Percentiles rank a stretch among this genome's conserved stretches.
Evolutionary conservation across 306 rosid genomes (phyloP).

Genomic region (Comarum palustre): DNA sequence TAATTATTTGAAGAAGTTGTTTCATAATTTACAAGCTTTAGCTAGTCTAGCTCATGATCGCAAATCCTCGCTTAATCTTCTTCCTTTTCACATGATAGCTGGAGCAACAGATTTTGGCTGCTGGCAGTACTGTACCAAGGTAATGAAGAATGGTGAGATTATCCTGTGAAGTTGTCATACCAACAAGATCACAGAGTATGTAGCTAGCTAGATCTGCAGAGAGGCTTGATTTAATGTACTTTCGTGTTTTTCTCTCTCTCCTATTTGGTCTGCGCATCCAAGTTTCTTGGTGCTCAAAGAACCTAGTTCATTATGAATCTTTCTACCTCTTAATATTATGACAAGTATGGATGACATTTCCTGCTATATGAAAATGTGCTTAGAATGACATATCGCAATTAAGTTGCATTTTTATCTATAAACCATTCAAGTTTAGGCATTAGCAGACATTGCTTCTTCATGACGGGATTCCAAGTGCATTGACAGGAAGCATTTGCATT

Average conservation of each 20-base stretch:
- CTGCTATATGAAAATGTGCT: not conserved
- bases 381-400: not conserved
- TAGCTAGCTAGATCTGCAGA: conserved; percentile 5
- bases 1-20: conserved; percentile 13
- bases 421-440: not conserved
- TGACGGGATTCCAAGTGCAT: not conserved
- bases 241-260: not conserved
- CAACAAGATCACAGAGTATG: not conserved
- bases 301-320: not conserved
- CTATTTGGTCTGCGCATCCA: conserved; percentile 10
- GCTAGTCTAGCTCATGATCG: not conserved
- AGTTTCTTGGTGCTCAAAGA: conserved; percentile 4
- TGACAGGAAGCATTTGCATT: not conserved
- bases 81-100: conserved; percentile 37
- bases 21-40: not conserved
- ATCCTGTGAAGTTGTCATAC: conserved; percentile 11
- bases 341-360: not conserved
- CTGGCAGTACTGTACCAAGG: conserved; percentile 28
- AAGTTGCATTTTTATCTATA: not conserved
- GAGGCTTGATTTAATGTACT: not conserved
- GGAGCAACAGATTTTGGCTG: conserved; percentile 45
- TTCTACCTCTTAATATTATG: not conserved
- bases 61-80: not conserved
- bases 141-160: conserved; percentile 15
- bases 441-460: not conserved